Conservation (phyloP, 192 early-diverging fungal species). For the Gigaspora rosea region DNA sequence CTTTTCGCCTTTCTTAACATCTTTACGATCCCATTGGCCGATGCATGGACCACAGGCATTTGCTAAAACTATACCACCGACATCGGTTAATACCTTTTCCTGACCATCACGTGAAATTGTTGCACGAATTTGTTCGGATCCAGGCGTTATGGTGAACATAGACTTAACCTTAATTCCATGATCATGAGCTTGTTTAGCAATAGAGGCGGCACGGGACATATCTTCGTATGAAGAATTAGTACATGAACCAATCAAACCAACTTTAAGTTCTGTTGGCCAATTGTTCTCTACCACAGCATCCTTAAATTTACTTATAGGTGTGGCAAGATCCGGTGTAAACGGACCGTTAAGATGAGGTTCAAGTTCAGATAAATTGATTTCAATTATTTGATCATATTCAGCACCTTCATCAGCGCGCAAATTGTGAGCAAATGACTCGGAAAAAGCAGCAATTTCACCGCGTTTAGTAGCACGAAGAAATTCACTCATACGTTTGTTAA, state of each 20-base stretch:
- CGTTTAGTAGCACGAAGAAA: conserved; percentile 90
- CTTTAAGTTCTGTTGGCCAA: conserved; percentile 88
- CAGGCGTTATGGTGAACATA: conserved; percentile 90
- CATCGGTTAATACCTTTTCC: conserved; percentile 70
- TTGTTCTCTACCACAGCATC: conserved; percentile 80
- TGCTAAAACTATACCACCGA: conserved; percentile 88
- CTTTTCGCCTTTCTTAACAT: conserved; percentile 93
- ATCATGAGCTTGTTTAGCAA: conserved; percentile 81
- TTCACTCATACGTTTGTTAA: conserved; percentile 87
- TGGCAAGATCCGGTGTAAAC: conserved; percentile 94
- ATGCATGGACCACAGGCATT: conserved; percentile 99
- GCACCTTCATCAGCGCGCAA: conserved; percentile 85
- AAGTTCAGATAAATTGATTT: conserved; percentile 89
- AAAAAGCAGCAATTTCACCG: conserved; percentile 72
- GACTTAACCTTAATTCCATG: conserved; percentile 82
- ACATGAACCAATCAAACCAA: conserved; percentile 95
- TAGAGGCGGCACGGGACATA: conserved; percentile 89
- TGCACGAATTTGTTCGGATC: conserved; percentile 96
- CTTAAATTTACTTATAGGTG: conserved; percentile 91
- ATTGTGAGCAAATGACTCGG: conserved; percentile 85
- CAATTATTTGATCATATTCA: conserved; percentile 90
- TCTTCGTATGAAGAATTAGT: conserved; percentile 99
- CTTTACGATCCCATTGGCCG: conserved; percentile 98
- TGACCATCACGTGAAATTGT: conserved; percentile 93
- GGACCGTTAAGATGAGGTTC: conserved; percentile 98